Evolutionary conservation across 495 filamentous ascomycete genomes (phyloP).

Genomic region (Patellaria atrata): DNA sequence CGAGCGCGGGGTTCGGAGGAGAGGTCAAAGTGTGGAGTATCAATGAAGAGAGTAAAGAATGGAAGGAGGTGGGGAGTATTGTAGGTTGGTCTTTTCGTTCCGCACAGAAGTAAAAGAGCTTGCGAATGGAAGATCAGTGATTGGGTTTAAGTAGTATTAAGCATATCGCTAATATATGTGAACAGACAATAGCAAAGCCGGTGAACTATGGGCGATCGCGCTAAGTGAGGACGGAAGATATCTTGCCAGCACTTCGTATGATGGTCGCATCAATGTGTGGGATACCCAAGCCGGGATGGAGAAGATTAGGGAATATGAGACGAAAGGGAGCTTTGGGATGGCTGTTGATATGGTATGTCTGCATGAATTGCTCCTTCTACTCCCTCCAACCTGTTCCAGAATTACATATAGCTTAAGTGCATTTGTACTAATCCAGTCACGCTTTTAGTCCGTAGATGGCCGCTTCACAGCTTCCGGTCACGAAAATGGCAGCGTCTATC

Average conservation of each 20-base stretch:
- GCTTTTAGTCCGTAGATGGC: constrained; percentile 63
- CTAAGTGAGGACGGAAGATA: constrained; percentile 69
- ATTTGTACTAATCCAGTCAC: too few relatives aligned
- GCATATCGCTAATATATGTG: constrained; percentile 10
- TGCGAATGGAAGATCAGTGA: neutral
- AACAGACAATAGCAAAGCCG: constrained; percentile 36
- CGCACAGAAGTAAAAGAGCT: neutral
- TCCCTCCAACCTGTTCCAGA: too few relatives aligned
- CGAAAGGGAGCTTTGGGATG: constrained; percentile 79
- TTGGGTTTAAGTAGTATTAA: constrained; percentile 6
- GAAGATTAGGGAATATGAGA: constrained; percentile 70
- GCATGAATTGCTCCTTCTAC: neutral
- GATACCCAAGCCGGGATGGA: constrained; percentile 33
- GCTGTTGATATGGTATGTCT: constrained; percentile 66
- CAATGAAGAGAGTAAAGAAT: constrained; percentile 29
- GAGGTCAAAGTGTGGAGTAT: constrained; percentile 67
- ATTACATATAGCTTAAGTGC: too few relatives aligned
- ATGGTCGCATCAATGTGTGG: constrained; percentile 83
- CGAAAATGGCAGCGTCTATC: constrained; percentile 82
- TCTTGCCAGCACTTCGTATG: constrained; percentile 65
- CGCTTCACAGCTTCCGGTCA: constrained; percentile 81
- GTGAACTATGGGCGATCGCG: constrained; percentile 74
- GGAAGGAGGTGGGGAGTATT: constrained; percentile 35
- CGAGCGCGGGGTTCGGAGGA: constrained; percentile 76
- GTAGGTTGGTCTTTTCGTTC: neutral